A percentile compares a stretch with the other conserved stretches of the same genome.
phyloP scores from a whole-genome alignment of 139 green algal genomes.

The Edaphochlamys debaryana region DNA sequence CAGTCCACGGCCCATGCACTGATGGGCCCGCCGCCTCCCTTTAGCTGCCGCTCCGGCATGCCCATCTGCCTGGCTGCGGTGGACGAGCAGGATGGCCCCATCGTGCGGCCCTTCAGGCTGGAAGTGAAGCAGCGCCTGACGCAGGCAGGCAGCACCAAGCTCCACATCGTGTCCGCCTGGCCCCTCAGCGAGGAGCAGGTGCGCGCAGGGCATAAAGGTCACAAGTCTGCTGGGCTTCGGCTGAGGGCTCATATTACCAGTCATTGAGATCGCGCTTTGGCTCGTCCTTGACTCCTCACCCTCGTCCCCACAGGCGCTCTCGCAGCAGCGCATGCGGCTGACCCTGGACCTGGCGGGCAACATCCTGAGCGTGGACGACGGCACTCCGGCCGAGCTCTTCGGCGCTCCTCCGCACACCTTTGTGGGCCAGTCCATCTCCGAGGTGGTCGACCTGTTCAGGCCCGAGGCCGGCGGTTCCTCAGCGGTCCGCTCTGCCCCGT shows the following conservation, averaged over 20 bases:
- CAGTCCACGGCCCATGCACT: not conserved
- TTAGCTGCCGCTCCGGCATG: slow-evolving; percentile 14
- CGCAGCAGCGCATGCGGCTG: not conserved
- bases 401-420: not conserved
- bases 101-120: not conserved
- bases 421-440: not conserved
- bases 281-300: too few relatives aligned
- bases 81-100: not conserved
- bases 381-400: not conserved
- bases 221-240: too few relatives aligned
- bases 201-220: too few relatives aligned
- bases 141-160: too few relatives aligned
- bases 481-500: too few relatives aligned
- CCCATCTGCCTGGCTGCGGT: not conserved
- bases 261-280: too few relatives aligned
- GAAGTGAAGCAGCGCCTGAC: not conserved
- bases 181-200: too few relatives aligned
- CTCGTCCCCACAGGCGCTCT: too few relatives aligned
- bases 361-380: not conserved
- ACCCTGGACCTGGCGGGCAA: not conserved
- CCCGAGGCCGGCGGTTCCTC: not conserved
- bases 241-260: too few relatives aligned
- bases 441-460: not conserved
- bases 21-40: not conserved
- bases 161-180: too few relatives aligned